A percentile compares a stretch with the other conserved stretches of the same genome.
phyloP scores from a whole-genome alignment of 805 yeast species.

The Middelhovenomyces tepae region DNA sequence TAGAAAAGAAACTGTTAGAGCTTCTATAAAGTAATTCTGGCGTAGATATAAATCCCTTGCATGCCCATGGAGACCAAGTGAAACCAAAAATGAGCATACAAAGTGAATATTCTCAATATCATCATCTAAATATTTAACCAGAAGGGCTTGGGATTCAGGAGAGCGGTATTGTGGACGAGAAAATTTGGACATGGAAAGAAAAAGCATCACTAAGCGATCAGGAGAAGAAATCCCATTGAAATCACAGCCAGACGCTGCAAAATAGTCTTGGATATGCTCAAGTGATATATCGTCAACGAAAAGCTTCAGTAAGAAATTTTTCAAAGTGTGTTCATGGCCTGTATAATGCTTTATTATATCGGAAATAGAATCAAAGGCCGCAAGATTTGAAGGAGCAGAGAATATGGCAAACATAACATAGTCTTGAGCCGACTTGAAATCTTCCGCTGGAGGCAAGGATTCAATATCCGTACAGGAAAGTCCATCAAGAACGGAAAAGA shows the following conservation, averaged over 20 bases:
- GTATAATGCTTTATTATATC: too few relatives aligned
- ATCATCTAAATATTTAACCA: neutral
- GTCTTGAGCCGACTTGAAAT: too few relatives aligned
- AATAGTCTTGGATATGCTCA: neutral
- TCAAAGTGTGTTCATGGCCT: too few relatives aligned
- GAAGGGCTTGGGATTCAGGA: neutral
- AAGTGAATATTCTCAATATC: slow-evolving; percentile 1
- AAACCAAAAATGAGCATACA: slow-evolving; percentile 1
- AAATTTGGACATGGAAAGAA: neutral
- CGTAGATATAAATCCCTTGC: neutral
- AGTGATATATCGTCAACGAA: neutral
- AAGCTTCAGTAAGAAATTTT: neutral
- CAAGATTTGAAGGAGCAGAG: too few relatives aligned
- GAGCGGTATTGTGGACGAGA: slow-evolving; percentile 1
- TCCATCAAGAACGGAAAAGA: too few relatives aligned
- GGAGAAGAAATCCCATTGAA: neutral
- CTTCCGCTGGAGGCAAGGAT: too few relatives aligned
- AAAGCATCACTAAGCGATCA: neutral
- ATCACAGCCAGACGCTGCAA: too few relatives aligned
- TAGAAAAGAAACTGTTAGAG: slow-evolving; percentile 1
- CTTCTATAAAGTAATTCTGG: slow-evolving; percentile 1
- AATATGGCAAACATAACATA: too few relatives aligned
- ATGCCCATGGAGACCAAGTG: neutral
- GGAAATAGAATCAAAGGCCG: too few relatives aligned
- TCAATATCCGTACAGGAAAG: too few relatives aligned